These are phyloP conservation scores for Phallus indusiatus DNA, from an alignment of 768 basidiomycete species.

Conservation along the genomic window DNA sequence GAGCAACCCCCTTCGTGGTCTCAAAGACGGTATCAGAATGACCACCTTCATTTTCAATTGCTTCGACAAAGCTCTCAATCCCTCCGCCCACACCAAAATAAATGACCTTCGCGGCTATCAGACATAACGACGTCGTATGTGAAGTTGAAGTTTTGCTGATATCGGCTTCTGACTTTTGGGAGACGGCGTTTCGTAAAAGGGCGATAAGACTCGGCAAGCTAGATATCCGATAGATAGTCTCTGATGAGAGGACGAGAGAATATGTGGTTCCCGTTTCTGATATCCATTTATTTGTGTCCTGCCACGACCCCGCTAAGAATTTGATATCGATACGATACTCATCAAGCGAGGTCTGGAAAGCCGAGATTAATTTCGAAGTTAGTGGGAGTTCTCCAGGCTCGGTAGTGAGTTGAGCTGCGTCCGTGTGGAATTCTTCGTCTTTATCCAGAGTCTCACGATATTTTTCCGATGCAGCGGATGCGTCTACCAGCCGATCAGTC, in stretches of 20 bases:
- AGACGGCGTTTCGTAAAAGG: conserved; percentile 18
- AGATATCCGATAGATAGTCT: conserved; percentile 79
- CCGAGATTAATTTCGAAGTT: conserved; percentile 48
- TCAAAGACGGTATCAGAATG: conserved; percentile 55
- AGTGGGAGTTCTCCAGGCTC: conserved; percentile 54
- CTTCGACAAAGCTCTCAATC: conserved; percentile 57
- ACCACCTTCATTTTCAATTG: conserved; percentile 35
- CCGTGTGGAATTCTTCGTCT: conserved; percentile 20
- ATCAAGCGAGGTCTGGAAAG: conserved; percentile 55
- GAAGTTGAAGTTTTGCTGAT: not conserved
- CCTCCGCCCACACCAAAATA: conserved; percentile 97
- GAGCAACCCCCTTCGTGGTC: conserved; percentile 55
- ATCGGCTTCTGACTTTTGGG: not conserved
- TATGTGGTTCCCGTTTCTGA: conserved; percentile 29
- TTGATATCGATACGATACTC: conserved; percentile 47
- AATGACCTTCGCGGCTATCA: conserved; percentile 84
- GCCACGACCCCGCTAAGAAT: conserved; percentile 83
- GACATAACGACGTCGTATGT: conserved; percentile 31
- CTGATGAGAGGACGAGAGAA: conserved; percentile 76
- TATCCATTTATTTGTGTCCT: conserved; percentile 1
- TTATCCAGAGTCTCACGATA: conserved; percentile 29
- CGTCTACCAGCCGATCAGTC: conserved; percentile 32
- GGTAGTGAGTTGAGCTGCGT: conserved; percentile 7
- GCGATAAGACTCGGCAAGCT: conserved; percentile 53
- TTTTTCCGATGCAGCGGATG: conserved; percentile 43